These are phyloP conservation scores for Plasmodium knowlesi DNA, from an alignment of 169 alveolate genomes.

Conservation along the genomic window DNA sequence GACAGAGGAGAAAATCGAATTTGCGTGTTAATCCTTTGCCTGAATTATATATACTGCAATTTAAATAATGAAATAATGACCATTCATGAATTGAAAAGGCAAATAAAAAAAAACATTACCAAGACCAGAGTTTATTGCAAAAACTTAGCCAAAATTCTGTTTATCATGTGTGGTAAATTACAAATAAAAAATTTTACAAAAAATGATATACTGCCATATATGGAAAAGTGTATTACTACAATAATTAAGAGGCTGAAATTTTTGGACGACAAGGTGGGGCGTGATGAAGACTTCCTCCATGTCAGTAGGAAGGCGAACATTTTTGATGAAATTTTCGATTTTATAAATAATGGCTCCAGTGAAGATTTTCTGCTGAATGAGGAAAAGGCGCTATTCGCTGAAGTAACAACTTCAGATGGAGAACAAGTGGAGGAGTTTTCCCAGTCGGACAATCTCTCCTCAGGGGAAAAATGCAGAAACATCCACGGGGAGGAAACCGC, in stretches of 20 bases:
- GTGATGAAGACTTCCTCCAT: background rate
- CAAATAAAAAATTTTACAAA: constrained; percentile 43
- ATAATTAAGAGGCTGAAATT: constrained; percentile 48
- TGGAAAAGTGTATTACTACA: constrained; percentile 48
- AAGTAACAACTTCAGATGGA: background rate
- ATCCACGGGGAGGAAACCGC: background rate
- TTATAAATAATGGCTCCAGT: constrained; percentile 21
- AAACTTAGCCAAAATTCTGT: constrained; percentile 61
- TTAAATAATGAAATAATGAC: constrained; percentile 68
- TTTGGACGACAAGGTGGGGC: background rate
- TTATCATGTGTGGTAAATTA: constrained; percentile 26
- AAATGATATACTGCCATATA: constrained; percentile 39
- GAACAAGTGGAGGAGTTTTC: background rate
- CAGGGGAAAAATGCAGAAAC: background rate
- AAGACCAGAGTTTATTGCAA: constrained; percentile 62
- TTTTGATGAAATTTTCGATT: constrained; percentile 56
- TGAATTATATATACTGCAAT: constrained; percentile 69
- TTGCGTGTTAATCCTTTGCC: constrained; percentile 54
- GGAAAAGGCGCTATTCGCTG: background rate
- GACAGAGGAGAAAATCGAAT: constrained; percentile 66
- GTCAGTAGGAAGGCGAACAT: constrained; percentile 10
- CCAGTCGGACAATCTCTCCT: background rate
- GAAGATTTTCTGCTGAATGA: background rate
- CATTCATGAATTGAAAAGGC: constrained; percentile 52
- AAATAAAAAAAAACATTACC: constrained; percentile 40